A percentile compares a stretch with the other conserved stretches of the same genome.
phyloP scores from a whole-genome alignment of 176 grass and related monocot species.

The Carex myosuroides region DNA sequence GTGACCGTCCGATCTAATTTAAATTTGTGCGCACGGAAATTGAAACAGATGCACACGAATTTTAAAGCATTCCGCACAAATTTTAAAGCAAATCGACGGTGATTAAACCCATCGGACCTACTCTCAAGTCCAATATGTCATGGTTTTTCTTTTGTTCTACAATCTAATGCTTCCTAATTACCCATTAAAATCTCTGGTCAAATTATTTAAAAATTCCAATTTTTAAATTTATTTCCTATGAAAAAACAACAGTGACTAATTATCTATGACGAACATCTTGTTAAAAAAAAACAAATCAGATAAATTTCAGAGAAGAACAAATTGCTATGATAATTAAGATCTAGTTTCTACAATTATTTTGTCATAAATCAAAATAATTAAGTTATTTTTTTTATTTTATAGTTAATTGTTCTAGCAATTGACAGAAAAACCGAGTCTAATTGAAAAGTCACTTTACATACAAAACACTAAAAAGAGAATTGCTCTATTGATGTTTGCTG shows the following conservation, averaged over 20 bases:
- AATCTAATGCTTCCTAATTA: not conserved
- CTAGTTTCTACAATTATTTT: not conserved
- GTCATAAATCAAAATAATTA: not conserved
- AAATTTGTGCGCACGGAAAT: no score
- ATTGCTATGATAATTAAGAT: not conserved
- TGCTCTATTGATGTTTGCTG: not conserved
- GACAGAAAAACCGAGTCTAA: not conserved
- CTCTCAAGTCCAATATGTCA: not conserved
- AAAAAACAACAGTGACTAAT: no score
- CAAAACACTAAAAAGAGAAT: not conserved
- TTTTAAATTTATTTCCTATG: no score
- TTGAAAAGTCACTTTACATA: not conserved
- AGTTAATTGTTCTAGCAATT: not conserved
- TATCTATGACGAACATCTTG: no score
- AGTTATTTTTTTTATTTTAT: not conserved
- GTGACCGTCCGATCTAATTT: no score
- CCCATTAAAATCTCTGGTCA: not conserved
- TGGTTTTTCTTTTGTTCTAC: not conserved
- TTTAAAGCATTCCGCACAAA: no score
- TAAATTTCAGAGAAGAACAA: not conserved
- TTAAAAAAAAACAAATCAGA: no score
- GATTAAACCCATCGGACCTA: no score
- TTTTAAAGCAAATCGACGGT: no score
- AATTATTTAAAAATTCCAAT: not conserved
- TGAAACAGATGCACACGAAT: no score